These are phyloP conservation scores for Blastomyces emzantsi DNA, from an alignment of 2,329 filamentous ascomycete species.

Conservation along the genomic window DNA sequence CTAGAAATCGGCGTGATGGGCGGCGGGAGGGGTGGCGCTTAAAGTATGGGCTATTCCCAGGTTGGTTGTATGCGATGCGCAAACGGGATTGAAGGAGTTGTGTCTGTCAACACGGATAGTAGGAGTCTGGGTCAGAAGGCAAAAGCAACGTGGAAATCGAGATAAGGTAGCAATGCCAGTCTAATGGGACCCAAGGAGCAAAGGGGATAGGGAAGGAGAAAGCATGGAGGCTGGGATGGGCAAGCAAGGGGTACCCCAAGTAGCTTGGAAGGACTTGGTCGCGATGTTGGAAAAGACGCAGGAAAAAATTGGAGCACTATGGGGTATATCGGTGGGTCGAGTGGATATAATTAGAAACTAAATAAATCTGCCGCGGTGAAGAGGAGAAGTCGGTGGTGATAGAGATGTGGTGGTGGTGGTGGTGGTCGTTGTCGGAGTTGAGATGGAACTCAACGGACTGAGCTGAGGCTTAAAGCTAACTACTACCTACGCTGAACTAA, in stretches of 20 bases:
- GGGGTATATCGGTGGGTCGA: neutral
- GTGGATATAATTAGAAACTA: neutral
- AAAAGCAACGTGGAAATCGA: neutral
- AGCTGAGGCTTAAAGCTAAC: neutral
- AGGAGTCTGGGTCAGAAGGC: neutral
- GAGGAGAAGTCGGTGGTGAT: neutral
- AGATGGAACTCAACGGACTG: neutral
- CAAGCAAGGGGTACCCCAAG: neutral
- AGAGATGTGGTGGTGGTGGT: neutral
- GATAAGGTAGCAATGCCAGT: neutral
- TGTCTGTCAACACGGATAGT: neutral
- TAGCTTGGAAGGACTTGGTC: neutral
- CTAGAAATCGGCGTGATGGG: neutral
- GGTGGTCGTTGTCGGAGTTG: neutral
- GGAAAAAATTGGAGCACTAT: neutral
- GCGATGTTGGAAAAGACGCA: neutral
- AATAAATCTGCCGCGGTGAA: neutral
- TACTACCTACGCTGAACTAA: neutral
- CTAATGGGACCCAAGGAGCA: neutral
- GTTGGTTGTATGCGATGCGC: neutral
- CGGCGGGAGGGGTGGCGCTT: neutral
- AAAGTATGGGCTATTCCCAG: neutral
- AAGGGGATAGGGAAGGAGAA: neutral
- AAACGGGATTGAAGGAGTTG: neutral
- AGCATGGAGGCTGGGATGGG: neutral